These are phyloP conservation scores for Hysterangium stoloniferum DNA, from an alignment of 768 basidiomycete species.

Conservation along the genomic window DNA sequence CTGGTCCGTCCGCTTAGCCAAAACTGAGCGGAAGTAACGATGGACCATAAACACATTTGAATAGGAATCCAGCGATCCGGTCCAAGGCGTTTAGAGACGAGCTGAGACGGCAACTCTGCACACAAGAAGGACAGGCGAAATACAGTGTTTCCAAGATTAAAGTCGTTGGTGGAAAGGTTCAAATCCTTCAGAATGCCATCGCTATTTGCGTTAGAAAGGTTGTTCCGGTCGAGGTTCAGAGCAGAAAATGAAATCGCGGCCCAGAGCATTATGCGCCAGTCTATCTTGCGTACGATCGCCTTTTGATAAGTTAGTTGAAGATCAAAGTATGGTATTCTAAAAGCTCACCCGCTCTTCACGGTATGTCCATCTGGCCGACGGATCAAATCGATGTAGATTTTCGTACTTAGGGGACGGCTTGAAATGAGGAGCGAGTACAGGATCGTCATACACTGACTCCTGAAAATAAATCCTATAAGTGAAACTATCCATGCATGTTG, in stretches of 20 bases:
- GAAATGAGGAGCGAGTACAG: conserved; percentile 35
- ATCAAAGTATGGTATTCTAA: background rate
- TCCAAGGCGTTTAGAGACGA: conserved; percentile 52
- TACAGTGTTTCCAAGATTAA: conserved; percentile 48
- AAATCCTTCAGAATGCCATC: conserved; percentile 53
- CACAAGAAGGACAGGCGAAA: conserved; percentile 43
- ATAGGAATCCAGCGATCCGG: conserved; percentile 60
- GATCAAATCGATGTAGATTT: conserved; percentile 50
- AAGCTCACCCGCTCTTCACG: conserved; percentile 43
- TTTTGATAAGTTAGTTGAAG: conserved; percentile 15
- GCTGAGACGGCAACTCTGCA: conserved; percentile 56
- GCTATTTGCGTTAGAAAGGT: conserved; percentile 50
- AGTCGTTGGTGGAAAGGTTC: conserved; percentile 46
- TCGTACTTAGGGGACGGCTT: conserved; percentile 47
- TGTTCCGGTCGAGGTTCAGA: conserved; percentile 45
- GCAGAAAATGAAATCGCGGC: conserved; percentile 51
- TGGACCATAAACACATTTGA: conserved; percentile 47
- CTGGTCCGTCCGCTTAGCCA: conserved; percentile 45
- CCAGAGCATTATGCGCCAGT: conserved; percentile 55
- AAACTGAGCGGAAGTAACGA: conserved; percentile 46
- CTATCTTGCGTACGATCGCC: conserved; percentile 45
- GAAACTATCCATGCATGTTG: background rate
- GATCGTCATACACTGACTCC: conserved; percentile 47
- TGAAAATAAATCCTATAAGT: conserved; percentile 13
- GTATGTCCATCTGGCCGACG: conserved; percentile 50